Conservation (phyloP, 73 alveolate species). For the Paramecium primaurelia region DNA sequence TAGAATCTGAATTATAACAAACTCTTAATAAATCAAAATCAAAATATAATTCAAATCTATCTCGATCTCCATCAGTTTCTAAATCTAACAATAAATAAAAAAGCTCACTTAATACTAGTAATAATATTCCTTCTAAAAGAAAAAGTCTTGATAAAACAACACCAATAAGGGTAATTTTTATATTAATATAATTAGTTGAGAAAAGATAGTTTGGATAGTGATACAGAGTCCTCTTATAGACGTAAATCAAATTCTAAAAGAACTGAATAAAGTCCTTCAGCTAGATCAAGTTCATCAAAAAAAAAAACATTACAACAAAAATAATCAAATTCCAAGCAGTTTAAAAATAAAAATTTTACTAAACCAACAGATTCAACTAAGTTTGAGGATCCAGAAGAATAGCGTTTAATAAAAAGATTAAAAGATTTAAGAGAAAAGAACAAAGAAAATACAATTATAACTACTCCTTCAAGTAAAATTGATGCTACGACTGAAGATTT, state of each 20-base stretch:
- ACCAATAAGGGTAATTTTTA: neutral
- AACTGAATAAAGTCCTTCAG: neutral
- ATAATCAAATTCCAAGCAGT: neutral
- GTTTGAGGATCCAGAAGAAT: neutral
- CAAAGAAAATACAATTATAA: neutral
- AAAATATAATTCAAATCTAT: neutral
- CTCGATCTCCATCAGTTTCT: neutral
- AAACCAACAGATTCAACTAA: neutral
- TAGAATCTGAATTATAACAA: conserved; percentile 1
- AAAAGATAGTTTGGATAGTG: neutral
- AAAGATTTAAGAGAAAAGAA: conserved; percentile 17
- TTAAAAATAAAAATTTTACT: neutral
- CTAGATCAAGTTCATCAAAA: neutral
- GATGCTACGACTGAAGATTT: neutral
- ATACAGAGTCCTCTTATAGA: conserved; percentile 4
- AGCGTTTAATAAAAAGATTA: neutral
- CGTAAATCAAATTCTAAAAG: neutral
- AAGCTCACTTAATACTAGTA: neutral
- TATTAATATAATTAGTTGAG: neutral
- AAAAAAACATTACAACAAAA: neutral
- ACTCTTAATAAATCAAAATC: neutral
- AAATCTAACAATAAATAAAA: neutral
- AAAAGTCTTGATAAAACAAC: neutral
- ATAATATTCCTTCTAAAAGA: neutral
- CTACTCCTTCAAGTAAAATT: neutral